Base-by-base conservation (phyloP, 2,329 filamentous ascomycete species). In the Mycosphaerella sp. region DNA sequence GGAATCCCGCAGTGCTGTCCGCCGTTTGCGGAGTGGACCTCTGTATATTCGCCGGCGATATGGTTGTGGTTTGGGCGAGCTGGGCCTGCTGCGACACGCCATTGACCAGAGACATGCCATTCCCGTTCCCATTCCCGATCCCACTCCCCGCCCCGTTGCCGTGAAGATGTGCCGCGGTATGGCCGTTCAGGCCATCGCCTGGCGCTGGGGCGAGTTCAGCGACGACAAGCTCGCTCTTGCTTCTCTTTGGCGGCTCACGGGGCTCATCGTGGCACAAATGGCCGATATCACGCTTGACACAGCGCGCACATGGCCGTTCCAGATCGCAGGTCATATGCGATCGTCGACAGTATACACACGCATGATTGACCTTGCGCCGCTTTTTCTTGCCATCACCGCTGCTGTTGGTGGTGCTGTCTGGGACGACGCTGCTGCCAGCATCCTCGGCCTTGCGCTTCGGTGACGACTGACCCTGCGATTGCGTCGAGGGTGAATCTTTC, bases 211-310 rank as follows among this genome's bases (percentile, higher is more conserved):
- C 66, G 43, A 66, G 69, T 41, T 74, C 73, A 34, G 70, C 64
- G 8, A 64, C 60, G 10, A 61, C 59, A 1, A 61, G 51, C 21
- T 77, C 74, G 39, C 72, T 73, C 75, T 92, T 95, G 64, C 80
- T 74, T 73, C 91, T 92, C 74, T 93, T 95, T 56, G 85, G 82
- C 63, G 84, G 78, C 68, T 98, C 92, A 72, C 92, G 85, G 63
- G 91, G 92, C 74, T 97, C 93, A 74, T 98, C 93, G 76, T 96
- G 93, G 74, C 93, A 98, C 62, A 98, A 80, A 74, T 98, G 93
- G 66, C 92, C 93, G 72, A 98, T 98, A 75, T 95, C 95, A 69
- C 93, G 86, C 76, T 97, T 98, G 74, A 97, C 89, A 78, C 93
- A 98, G 75, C 93, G 83, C 67, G 89, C 92, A 80, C 93, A 98